Conservation (phyloP, 1,284 basidiomycete species). For the Wolfiporia cocos region DNA sequence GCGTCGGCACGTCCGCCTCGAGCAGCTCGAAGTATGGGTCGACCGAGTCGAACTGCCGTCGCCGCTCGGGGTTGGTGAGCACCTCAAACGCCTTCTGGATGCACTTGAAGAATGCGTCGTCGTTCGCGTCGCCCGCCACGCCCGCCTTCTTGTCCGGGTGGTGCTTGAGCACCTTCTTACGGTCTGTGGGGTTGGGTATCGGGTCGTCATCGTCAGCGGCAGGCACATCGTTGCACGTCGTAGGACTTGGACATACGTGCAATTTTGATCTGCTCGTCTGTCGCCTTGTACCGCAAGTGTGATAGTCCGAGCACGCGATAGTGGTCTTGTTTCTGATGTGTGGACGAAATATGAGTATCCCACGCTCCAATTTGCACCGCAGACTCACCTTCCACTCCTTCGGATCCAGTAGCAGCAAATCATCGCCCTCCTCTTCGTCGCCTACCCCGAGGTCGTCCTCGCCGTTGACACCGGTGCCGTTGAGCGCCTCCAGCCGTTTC, state of each 20-base stretch:
- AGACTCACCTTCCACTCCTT: constrained; percentile 94
- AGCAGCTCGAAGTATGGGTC: constrained; percentile 75
- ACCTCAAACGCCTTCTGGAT: constrained; percentile 96
- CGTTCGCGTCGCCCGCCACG: constrained; percentile 70
- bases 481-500: constrained; percentile 44
- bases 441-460: constrained; percentile 92
- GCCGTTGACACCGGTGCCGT: constrained; percentile 48
- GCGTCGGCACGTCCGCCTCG: constrained; percentile 75
- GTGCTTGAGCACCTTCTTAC: constrained; percentile 98
- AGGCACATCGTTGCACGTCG: not conserved
- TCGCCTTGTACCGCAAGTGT: constrained; percentile 84
- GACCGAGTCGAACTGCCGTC: constrained; percentile 95
- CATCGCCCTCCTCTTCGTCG: constrained; percentile 81
- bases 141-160: constrained; percentile 98
- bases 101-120: constrained; percentile 99
- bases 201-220: not conserved
- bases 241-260: constrained; percentile 64
- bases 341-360: too few species aligned
- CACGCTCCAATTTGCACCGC: too few species aligned
- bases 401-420: constrained; percentile 77
- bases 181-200: too few species aligned
- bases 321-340: constrained; percentile 96
- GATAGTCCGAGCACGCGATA: constrained; percentile 95
- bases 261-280: constrained; percentile 90
- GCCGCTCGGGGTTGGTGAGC: constrained; percentile 81